Percentiles rank a stretch among this genome's conserved stretches.
phyloP scores from a whole-genome alignment of 768 basidiomycete species.

The Tricholomella constricta region DNA sequence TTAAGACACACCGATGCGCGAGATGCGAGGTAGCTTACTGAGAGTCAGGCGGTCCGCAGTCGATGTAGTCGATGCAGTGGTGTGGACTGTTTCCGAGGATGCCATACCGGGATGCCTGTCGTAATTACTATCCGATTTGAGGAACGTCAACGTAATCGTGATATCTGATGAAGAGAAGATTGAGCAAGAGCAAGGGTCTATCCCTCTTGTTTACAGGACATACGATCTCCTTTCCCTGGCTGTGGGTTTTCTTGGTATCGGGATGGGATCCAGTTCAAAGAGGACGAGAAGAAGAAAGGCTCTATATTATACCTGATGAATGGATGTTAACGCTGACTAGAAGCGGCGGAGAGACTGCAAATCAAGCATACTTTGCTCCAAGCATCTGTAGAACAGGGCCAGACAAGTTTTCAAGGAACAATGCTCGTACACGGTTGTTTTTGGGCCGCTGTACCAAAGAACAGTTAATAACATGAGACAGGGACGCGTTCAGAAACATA shows the following conservation, averaged over 20 bases:
- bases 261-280: conserved; percentile 68
- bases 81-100: conserved; percentile 7
- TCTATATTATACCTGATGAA: conserved; percentile 54
- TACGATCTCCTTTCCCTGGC: conserved; percentile 51
- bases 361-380: conserved; percentile 49
- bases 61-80: conserved; percentile 14
- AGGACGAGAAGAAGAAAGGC: conserved; percentile 69
- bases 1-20: neutral
- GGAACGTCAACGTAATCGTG: conserved; percentile 57
- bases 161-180: conserved; percentile 42
- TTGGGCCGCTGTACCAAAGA: conserved; percentile 29
- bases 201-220: conserved; percentile 18
- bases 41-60: conserved; percentile 17
- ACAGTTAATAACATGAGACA: neutral
- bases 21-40: conserved; percentile 14
- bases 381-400: conserved; percentile 61
- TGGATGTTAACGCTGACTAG: neutral
- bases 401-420: conserved; percentile 57
- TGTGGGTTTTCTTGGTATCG: conserved; percentile 55
- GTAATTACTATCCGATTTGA: conserved; percentile 40
- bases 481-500: neutral
- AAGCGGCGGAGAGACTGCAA: neutral
- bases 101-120: neutral
- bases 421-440: conserved; percentile 44
- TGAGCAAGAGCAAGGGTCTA: neutral